Percentiles rank a stretch among this genome's conserved stretches.
Conservation (phyloP, 1,284 basidiomycete species). For the Filobasidium uniguttulatum region DNA sequence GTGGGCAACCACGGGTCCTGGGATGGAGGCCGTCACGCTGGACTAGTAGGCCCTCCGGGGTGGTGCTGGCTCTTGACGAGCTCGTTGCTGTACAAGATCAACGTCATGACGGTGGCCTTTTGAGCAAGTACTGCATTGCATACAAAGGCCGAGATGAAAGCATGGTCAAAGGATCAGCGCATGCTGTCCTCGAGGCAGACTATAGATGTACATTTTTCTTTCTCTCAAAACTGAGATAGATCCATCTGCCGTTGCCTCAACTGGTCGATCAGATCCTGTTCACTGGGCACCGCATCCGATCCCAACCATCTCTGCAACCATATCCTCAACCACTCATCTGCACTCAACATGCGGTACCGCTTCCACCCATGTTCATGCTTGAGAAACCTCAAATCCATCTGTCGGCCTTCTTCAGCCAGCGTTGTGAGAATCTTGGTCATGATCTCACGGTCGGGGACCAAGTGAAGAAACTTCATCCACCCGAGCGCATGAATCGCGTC, state of each 20-base stretch:
- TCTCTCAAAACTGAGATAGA: no score
- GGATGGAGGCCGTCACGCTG: not conserved
- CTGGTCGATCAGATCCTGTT: no score
- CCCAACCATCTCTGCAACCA: slow-evolving; percentile 10
- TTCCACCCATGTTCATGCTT: not conserved
- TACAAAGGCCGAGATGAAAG: no score
- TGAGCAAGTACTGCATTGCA: no score
- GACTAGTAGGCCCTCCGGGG: no score
- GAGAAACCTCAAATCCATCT: not conserved
- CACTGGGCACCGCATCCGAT: slow-evolving; percentile 2
- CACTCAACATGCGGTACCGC: slow-evolving; percentile 4
- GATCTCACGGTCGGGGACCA: not conserved
- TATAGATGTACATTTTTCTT: no score
- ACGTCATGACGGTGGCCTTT: no score
- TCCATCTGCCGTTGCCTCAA: no score
- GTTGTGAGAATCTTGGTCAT: slow-evolving; percentile 8
- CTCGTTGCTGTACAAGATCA: no score
- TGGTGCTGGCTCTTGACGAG: no score
- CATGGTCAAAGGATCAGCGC: no score
- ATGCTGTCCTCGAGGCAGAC: no score
- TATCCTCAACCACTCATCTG: slow-evolving; percentile 10
- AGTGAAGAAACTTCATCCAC: slow-evolving; percentile 1
- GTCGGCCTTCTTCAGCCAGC: slow-evolving; percentile 9
- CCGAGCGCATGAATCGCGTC: slow-evolving; percentile 7
- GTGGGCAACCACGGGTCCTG: slow-evolving; percentile 42